Conservation (phyloP, 768 basidiomycete genomes). For the Collybia sordida region DNA sequence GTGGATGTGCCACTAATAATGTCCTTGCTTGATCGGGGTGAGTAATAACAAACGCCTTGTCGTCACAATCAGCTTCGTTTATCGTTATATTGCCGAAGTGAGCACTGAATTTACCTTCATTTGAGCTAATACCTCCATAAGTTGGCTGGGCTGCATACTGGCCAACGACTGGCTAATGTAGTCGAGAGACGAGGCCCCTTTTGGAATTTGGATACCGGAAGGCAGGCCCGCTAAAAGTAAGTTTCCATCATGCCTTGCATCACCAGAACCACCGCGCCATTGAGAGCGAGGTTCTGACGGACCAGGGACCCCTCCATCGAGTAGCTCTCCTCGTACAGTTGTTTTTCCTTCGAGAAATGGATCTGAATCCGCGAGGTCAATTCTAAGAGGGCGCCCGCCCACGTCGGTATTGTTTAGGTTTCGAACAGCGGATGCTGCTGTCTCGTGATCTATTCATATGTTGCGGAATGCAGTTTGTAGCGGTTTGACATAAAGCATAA, state of each 20-base stretch:
- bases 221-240: conserved; percentile 71
- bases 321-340: conserved; percentile 77
- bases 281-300: conserved; percentile 53
- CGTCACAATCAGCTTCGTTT: conserved; percentile 2
- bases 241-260: conserved; percentile 38
- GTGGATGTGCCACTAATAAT: conserved; percentile 81
- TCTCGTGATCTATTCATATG: conserved; percentile 79
- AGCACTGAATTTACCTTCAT: conserved; percentile 77
- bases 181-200: conserved; percentile 73
- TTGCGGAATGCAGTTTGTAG: conserved; percentile 11
- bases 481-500: conserved; percentile 8
- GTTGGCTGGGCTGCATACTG: conserved; percentile 75
- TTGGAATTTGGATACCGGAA: conserved; percentile 69
- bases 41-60: conserved; percentile 86
- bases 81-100: conserved; percentile 5
- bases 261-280: conserved; percentile 46
- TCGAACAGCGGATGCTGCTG: conserved; percentile 91
- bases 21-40: conserved; percentile 87
- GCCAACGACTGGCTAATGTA: conserved; percentile 85
- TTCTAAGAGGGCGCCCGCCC: conserved; percentile 88
- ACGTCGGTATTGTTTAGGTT: conserved; percentile 94
- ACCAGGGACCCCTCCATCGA: conserved; percentile 64
- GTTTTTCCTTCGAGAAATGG: conserved; percentile 91
- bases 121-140: conserved; percentile 94
- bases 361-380: conserved; percentile 93